Evolutionary conservation across 495 filamentous ascomycete genomes (phyloP).

Genomic region (Neurospora hispaniola): DNA sequence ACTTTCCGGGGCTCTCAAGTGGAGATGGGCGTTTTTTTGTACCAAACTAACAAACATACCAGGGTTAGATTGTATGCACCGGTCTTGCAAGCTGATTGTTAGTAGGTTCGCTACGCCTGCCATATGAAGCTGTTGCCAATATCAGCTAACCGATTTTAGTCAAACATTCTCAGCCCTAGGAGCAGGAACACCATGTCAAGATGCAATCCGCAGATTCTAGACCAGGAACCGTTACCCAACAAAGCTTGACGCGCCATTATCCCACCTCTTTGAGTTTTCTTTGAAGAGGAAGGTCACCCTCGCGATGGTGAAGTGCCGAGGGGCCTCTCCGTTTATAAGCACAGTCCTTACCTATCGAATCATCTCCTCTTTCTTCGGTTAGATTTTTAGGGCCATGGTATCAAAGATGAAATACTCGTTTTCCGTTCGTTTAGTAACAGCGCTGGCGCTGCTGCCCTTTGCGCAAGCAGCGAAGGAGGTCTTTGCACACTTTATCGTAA

Average conservation of each 20-base stretch:
- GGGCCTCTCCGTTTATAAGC: not conserved
- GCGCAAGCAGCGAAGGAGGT: slow-evolving; percentile 14
- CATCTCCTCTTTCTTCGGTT: not conserved
- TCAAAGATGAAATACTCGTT: slow-evolving; percentile 6
- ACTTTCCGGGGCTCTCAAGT: too few species aligned
- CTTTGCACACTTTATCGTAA: slow-evolving; percentile 19
- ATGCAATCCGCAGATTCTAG: not conserved
- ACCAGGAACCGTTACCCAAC: not conserved
- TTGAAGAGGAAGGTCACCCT: not conserved
- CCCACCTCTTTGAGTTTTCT: not conserved
- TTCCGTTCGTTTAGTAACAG: not conserved
- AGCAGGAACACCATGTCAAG: not conserved
- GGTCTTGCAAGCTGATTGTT: not conserved
- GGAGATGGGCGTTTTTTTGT: too few species aligned
- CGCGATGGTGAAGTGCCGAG: not conserved
- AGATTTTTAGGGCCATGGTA: not conserved
- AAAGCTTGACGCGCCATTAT: not conserved
- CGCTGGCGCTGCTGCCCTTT: slow-evolving; percentile 1
- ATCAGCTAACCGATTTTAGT: not conserved
- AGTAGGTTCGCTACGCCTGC: not conserved
- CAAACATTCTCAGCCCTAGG: not conserved
- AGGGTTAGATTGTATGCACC: too few species aligned
- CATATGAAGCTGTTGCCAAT: not conserved
- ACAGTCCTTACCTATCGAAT: not conserved
- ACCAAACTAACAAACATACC: too few species aligned